Evolutionary conservation across 2,329 filamentous ascomycete genomes (phyloP), one percentile per base, ranked within the genome.

Genomic region (Penicillium thymicola): DNA sequence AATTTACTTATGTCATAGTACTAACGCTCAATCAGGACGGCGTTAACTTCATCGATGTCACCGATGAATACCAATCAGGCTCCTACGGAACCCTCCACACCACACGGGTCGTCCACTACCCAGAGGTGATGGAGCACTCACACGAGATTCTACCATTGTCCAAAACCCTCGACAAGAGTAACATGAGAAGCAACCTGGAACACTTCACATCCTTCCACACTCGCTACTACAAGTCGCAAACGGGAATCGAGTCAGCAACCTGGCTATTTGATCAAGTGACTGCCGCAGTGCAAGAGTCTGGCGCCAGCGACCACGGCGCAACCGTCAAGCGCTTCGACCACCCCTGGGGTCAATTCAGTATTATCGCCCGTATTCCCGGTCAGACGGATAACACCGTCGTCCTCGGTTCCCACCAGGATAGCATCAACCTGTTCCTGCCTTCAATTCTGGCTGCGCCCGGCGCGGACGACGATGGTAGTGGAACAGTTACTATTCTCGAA

Each of bases 391-490:
- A 88, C 73, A 96, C 92, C 0, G 82, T 95, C 32, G 87, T 97
- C 23, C 88, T 97, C 63, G 92, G 93, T 51, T 92, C 92, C 1
- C 92, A 97, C 74, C 92, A 96, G 73, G 93, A 97, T 74, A 95
- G 90, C 67, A 95, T 96, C 76, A 97, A 97, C 76, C 81, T 96
- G 44, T 96, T 91, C 78, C 76, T 96, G 13, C 93, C 92, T 0
- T 90, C 88, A 2, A 79, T 96, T 36, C 82, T 97, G 34, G 84
- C 89, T 14, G 92, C 93, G 0, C 93, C 93, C 0, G 93, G 93
- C 44, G 92, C 93, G n/a, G 94, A 97, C 65, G 93, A 97, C 66
- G 93, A 97, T 70, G 93, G 92, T 61, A 92, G 89, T 65, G 92
- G 92, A 55, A 94, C 92, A 2, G 91, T 97, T 21, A 97, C 93